Conservation (phyloP, 1,139 yeast species). For the Geotrichum histeridarum region DNA sequence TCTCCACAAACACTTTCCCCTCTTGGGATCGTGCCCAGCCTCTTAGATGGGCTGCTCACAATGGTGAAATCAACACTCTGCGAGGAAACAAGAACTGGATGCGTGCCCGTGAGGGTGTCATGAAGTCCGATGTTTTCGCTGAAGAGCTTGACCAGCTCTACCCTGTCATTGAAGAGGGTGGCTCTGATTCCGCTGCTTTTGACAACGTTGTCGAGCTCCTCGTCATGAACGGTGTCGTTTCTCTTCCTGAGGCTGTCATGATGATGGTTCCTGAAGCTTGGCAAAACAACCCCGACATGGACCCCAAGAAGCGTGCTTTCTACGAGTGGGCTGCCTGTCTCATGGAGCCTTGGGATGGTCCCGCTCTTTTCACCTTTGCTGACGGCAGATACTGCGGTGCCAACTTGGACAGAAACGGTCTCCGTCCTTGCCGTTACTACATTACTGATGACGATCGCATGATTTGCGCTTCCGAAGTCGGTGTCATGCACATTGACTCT, state of each 20-base stretch:
- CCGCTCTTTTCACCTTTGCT: slow-evolving; percentile 88
- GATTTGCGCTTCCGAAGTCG: slow-evolving; percentile 97
- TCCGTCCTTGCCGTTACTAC: slow-evolving; percentile 97
- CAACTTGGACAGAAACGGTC: slow-evolving; percentile 91
- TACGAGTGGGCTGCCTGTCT: slow-evolving; percentile 99
- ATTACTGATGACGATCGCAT: slow-evolving; percentile 91
- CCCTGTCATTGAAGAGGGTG: slow-evolving; percentile 97
- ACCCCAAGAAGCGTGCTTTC: slow-evolving; percentile 86
- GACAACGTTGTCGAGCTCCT: slow-evolving; percentile 91
- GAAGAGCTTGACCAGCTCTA: slow-evolving; percentile 85
- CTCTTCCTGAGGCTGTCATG: slow-evolving; percentile 97
- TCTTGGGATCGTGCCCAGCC: slow-evolving; percentile 99
- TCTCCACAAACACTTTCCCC: slow-evolving; percentile 97
- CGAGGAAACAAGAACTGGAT: slow-evolving; percentile 99
- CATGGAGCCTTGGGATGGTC: slow-evolving; percentile 99
- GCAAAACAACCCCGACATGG: slow-evolving; percentile 84
- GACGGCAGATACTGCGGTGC: slow-evolving; percentile 99
- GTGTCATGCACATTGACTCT: slow-evolving; percentile 86
- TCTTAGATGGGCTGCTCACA: slow-evolving; percentile 94
- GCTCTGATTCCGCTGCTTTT: slow-evolving; percentile 97
- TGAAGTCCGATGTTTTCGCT: slow-evolving; percentile 82
- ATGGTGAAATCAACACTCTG: slow-evolving; percentile 95
- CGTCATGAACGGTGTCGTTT: slow-evolving; percentile 84
- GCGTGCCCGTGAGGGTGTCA: slow-evolving; percentile 97
- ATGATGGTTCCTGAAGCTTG: slow-evolving; percentile 96